A percentile compares a stretch with the other conserved stretches of the same genome.
phyloP scores from a whole-genome alignment of 2,329 filamentous ascomycete genomes.

The Cladosporium sp. region DNA sequence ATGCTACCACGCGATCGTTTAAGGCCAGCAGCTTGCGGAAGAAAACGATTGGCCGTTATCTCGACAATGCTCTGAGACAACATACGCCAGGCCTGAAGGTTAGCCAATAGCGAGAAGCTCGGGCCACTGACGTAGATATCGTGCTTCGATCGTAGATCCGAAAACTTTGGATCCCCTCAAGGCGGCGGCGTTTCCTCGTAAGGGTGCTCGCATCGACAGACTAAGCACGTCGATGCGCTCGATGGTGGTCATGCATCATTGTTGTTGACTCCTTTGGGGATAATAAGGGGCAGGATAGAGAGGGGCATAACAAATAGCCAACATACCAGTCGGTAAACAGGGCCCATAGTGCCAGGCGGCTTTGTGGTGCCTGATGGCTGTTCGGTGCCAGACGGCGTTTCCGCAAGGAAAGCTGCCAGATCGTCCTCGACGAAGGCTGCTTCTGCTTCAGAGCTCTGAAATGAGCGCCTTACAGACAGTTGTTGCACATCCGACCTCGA shows the following conservation, averaged over 20 bases:
- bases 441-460: constrained; percentile 16
- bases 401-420: constrained; percentile 22
- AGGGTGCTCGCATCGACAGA: constrained; percentile 1
- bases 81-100: neutral
- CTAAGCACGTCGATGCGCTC: neutral
- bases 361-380: constrained; percentile 1
- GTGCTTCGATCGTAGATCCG: constrained; percentile 7
- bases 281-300: neutral
- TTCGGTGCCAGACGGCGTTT: constrained; percentile 5
- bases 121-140: neutral
- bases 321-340: constrained; percentile 22
- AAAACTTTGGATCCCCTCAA: neutral
- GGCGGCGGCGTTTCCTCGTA: constrained; percentile 8
- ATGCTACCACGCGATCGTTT: neutral
- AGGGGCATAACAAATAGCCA: neutral
- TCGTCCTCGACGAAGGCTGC: constrained; percentile 18
- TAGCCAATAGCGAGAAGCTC: constrained; percentile 8
- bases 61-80: constrained; percentile 7
- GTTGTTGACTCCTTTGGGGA: neutral
- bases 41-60: neutral
- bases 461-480: constrained; percentile 15
- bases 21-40: neutral
- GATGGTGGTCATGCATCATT: neutral
- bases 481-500: constrained; percentile 10
- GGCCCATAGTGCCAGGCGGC: constrained; percentile 12